Base-by-base conservation (phyloP, 352 stramenopile genomes). In the Nothophytophthora sp. region DNA sequence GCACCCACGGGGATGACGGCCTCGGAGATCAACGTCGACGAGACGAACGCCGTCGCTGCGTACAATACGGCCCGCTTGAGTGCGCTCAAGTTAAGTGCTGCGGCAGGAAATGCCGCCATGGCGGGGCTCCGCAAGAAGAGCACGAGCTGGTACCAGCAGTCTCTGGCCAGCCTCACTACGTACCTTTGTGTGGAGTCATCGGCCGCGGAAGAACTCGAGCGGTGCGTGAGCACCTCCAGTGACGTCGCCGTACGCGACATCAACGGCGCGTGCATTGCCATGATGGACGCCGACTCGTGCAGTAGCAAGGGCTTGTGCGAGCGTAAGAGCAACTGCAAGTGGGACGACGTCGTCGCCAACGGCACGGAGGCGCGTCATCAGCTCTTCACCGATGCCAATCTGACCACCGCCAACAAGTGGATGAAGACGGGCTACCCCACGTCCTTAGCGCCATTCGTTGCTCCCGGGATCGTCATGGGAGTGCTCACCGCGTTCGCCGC, bases 301-400 rank as follows among this genome's bases (percentile, higher is more conserved):
- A 70, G 55, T 41, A 72, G 33, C 29, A 67, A 85, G 34, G 81
- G 76, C 0, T 47, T 81, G 34, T 93, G 83, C 33, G 83, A 93
- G 45, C 78, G 78, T 29, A 63, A 76, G 36, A 81, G 70, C 63
- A 93, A 90, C 52, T 93, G 83, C 76, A 88, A 90, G 51, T 93
- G 83, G 83, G 70, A 90, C 42, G 78, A 90, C 37, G 59, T 76
- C 0, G 48, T 88, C 5, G 50, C 48, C 9, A 60, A 54, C n/a
- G 57, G 70, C 11, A 59, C 59, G 30, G 53, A 53, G 32, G 58
- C 59, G 1, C 76, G 83, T 3, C 68, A 63, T 16, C 62, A 82
- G 37, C 47, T 90, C 25, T 93, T 89, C 47, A 79, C 72, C 4
- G 55, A 65, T 28, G 68, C 65, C 0, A 62, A 91, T 53, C 69